Conservation (phyloP, 352 stramenopile genomes). For the Pythium grandisporangium region DNA sequence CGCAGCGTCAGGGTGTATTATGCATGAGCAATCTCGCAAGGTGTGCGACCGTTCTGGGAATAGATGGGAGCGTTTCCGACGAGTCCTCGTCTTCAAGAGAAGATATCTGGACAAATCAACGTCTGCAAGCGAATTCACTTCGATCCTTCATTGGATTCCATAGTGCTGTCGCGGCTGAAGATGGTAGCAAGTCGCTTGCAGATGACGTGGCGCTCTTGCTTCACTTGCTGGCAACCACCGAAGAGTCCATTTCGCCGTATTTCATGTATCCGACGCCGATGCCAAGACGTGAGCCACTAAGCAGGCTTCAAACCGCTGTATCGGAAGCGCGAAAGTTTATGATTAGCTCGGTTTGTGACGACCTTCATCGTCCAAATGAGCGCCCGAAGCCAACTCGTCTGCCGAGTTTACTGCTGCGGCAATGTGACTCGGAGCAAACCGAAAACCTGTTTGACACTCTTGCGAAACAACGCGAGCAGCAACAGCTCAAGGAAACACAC, state of each 20-base stretch:
- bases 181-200: slow-evolving; percentile 4
- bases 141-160: slow-evolving; percentile 66
- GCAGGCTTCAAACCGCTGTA: slow-evolving; percentile 26
- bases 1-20: slow-evolving; percentile 41
- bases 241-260: not conserved
- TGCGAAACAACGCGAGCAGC: slow-evolving; percentile 15
- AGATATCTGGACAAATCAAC: too few species aligned
- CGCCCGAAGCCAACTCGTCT: slow-evolving; percentile 18
- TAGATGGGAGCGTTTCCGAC: slow-evolving; percentile 12
- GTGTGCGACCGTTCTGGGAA: slow-evolving; percentile 25
- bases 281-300: slow-evolving; percentile 39
- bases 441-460: slow-evolving; percentile 52
- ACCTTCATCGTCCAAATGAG: slow-evolving; percentile 37
- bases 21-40: slow-evolving; percentile 46
- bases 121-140: slow-evolving; percentile 30
- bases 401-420: slow-evolving; percentile 28
- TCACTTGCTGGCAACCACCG: slow-evolving; percentile 2
- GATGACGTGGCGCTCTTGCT: slow-evolving; percentile 12
- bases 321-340: slow-evolving; percentile 44
- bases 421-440: slow-evolving; percentile 40
- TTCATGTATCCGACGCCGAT: slow-evolving; percentile 10
- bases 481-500: not conserved
- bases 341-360: slow-evolving; percentile 49
- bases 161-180: slow-evolving; percentile 28
- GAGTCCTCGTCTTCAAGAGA: slow-evolving; percentile 18